Base-by-base conservation (phyloP, 768 basidiomycete species). In the Daedaleopsis nitida region DNA sequence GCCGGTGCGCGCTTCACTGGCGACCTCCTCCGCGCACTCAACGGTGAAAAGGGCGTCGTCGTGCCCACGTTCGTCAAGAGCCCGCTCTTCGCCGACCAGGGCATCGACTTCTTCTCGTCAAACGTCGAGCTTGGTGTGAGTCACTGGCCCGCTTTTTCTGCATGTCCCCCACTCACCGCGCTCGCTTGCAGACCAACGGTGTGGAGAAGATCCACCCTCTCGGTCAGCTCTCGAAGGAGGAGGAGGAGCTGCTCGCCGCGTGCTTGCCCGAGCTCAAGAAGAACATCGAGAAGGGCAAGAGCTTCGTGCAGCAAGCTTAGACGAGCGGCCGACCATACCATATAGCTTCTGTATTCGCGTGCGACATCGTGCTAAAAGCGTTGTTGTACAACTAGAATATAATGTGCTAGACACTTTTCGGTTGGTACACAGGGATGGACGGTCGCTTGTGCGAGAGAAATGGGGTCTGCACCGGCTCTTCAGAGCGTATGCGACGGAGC, bases 231-330 rank as follows among this genome's bases (percentile, higher is more conserved):
- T 84, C 93, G 37, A 80, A 86, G 34, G 84, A 88, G 72, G 97
- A 99, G 81, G 76, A 95, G 83, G 85, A 86, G 73, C 83, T 97
- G 60, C 79, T 99, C 69, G 89, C 86, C 24, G 94, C 88, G 35
- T 93, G 91, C 81, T 74, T 95, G 69, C 92, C 93, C 66, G 93
- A 94, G 68, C 85, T 99, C 70, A 91, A 92, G 86, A 95, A 92
- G 87, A 98, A 97, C 86, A 96, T 98, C 69, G 91, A 92, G 78
- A 98, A 95, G 87, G 95, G 95, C 77, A 86, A 82, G 76, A 82
- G 83, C 47, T 93, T 92, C 65, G 89, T 84, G 66, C 83, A 68
- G 56, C 66, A 69, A 66, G 56, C 59, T 24, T 65, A 59, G 59
- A 59, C 32, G 53, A 34, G 34, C 23, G 10, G 24, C 42, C 2